A percentile compares a stretch with the other conserved stretches of the same genome.
phyloP scores from a whole-genome alignment of 345 rosid species.

The Populus nigra region DNA sequence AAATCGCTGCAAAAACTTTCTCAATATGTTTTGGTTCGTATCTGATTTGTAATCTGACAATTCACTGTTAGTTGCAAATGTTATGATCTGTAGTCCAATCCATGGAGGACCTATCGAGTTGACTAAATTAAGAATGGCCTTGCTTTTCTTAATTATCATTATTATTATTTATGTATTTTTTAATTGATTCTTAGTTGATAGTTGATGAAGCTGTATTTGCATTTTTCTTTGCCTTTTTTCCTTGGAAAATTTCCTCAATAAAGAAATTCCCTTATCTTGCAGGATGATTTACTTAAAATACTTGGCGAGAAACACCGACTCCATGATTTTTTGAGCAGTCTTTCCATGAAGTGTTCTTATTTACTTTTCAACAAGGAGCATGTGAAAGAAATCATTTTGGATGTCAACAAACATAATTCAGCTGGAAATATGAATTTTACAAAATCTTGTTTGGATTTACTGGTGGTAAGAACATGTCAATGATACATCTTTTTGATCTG shows the following conservation, averaged over 20 bases:
- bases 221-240: not conserved
- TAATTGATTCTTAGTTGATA: not conserved
- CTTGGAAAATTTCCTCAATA: not conserved
- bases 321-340: conserved; percentile 74
- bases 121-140: not conserved
- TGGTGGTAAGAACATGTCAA: conserved; percentile 66
- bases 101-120: not conserved
- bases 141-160: not conserved
- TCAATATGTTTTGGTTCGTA: not conserved
- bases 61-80: not conserved
- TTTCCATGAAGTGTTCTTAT: conserved; percentile 86
- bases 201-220: not conserved
- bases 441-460: conserved; percentile 77
- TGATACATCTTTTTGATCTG: not conserved
- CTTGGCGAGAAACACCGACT: conserved; percentile 86
- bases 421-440: conserved; percentile 47
- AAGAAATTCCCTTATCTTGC: conserved; percentile 28
- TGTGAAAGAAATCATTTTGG: conserved; percentile 72
- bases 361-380: conserved; percentile 83
- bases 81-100: not conserved
- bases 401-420: conserved; percentile 58
- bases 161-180: not conserved
- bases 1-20: not conserved
- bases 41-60: not conserved
- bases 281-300: conserved; percentile 89